Evolutionary conservation across 306 rosid genomes (phyloP).

Genomic region (Sophora flavescens): DNA sequence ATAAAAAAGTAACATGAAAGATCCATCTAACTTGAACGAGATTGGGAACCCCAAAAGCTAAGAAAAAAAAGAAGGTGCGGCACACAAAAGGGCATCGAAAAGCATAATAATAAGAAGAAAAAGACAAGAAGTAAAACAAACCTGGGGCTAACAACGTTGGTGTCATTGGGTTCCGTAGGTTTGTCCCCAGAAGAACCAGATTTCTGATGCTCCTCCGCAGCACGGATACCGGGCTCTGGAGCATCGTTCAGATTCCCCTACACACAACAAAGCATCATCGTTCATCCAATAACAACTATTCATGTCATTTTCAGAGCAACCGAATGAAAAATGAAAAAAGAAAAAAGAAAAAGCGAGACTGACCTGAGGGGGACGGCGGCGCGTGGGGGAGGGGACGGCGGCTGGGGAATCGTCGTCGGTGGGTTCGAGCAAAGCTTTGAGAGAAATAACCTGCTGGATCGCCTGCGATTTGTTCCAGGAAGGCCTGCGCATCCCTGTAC

Average conservation of each 20-base stretch:
- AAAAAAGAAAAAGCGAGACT: no score
- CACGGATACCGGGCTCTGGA: conserved; percentile 52
- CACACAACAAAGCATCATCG: no score
- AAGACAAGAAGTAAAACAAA: conserved; percentile 29
- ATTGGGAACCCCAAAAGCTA: conserved; percentile 5
- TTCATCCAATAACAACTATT: no score
- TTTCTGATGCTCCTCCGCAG: conserved; percentile 57
- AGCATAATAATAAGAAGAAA: background rate
- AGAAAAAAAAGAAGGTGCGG: background rate
- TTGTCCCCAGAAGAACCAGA: conserved; percentile 60
- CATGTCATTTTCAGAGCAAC: no score
- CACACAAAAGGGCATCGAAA: conserved; percentile 12
- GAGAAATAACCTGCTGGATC: conserved; percentile 98
- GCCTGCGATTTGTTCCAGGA: conserved; percentile 99
- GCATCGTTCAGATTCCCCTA: conserved; percentile 58
- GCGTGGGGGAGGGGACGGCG: conserved; percentile 36
- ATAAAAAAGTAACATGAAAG: conserved; percentile 15
- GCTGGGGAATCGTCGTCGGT: conserved; percentile 70
- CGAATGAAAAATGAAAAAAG: no score
- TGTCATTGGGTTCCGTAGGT: conserved; percentile 57
- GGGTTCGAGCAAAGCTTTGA: conserved; percentile 94
- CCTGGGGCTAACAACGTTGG: conserved; percentile 69
- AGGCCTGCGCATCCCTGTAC: conserved; percentile 99
- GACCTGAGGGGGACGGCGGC: conserved; percentile 34
- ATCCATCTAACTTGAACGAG: background rate